Conservation (phyloP, 2,329 filamentous ascomycete species). For the Celoporthe dispersa region DNA sequence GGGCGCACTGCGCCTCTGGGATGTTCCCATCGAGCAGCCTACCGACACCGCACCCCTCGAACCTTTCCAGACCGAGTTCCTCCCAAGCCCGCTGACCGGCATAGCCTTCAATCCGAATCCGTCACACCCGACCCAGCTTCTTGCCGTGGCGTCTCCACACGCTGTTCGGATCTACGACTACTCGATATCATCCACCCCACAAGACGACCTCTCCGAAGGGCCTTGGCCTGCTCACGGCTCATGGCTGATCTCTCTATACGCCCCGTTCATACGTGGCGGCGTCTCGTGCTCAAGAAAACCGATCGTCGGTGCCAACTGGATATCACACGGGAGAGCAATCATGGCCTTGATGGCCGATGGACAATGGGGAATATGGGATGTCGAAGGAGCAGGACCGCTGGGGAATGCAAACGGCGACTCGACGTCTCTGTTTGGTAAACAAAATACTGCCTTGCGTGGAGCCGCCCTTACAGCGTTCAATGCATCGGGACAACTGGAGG, state of each 20-base stretch:
- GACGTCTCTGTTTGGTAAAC: constrained; percentile 52
- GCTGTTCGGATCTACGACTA: constrained; percentile 68
- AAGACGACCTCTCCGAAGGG: constrained; percentile 55
- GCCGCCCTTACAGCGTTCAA: constrained; percentile 63
- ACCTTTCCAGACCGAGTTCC: constrained; percentile 65
- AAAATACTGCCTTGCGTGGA: constrained; percentile 57
- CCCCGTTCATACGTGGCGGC: constrained; percentile 56
- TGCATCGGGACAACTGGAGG: constrained; percentile 63
- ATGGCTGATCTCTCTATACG: constrained; percentile 67
- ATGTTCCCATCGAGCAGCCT: constrained; percentile 53
- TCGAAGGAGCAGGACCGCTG: constrained; percentile 60
- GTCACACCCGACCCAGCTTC: constrained; percentile 57
- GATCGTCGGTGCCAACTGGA: constrained; percentile 66
- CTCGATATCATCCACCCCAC: constrained; percentile 54
- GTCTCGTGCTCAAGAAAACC: constrained; percentile 55
- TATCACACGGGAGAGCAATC: constrained; percentile 62
- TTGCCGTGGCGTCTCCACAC: constrained; percentile 59
- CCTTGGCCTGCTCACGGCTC: constrained; percentile 63
- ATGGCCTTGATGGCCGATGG: constrained; percentile 64
- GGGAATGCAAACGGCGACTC: constrained; percentile 34
- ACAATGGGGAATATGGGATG: constrained; percentile 71
- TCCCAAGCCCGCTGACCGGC: constrained; percentile 57
- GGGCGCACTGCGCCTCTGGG: constrained; percentile 62
- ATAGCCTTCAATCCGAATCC: constrained; percentile 64
- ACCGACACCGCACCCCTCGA: constrained; percentile 42